phyloP scores from a whole-genome alignment of 805 yeast species.

The Sporopachydermia quercuum region DNA sequence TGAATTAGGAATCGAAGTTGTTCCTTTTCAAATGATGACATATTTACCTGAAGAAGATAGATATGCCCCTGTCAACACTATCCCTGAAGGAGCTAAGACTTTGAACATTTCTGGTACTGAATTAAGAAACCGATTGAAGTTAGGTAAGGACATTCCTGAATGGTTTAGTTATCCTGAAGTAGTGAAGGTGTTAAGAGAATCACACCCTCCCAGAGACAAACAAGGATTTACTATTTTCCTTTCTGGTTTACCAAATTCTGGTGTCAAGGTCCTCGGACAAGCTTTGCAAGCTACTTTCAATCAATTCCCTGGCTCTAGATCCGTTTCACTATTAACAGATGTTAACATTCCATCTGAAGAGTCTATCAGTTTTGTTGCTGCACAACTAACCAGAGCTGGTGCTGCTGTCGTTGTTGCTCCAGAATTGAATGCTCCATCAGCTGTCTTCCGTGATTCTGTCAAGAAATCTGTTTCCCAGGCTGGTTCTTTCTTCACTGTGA shows the following conservation, averaged over 20 bases:
- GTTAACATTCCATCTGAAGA: conserved; percentile 16
- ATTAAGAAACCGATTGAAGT: conserved; percentile 72
- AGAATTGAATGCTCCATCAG: conserved; percentile 26
- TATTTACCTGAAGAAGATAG: conserved; percentile 90
- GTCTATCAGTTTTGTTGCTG: conserved; percentile 45
- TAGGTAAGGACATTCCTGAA: conserved; percentile 80
- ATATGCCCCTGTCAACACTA: conserved; percentile 89
- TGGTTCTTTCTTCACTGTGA: conserved; percentile 37
- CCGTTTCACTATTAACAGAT: conserved; percentile 40
- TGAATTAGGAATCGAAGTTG: conserved; percentile 80
- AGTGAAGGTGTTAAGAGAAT: conserved; percentile 76
- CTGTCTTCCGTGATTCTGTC: conserved; percentile 27
- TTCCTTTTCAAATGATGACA: conserved; percentile 94
- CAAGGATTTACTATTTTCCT: conserved; percentile 81
- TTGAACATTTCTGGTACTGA: conserved; percentile 92
- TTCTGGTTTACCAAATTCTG: conserved; percentile 42
- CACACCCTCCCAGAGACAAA: conserved; percentile 78
- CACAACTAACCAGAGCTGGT: conserved; percentile 78
- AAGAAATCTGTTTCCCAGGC: conserved; percentile 29
- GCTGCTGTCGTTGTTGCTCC: conserved; percentile 73
- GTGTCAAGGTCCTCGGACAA: conserved; percentile 51
- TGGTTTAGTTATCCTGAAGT: conserved; percentile 98
- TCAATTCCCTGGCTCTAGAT: conserved; percentile 77
- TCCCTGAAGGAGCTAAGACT: conserved; percentile 64
- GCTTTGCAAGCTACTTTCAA: conserved; percentile 85